Evolutionary conservation across 2,329 filamentous ascomycete species (phyloP), one percentile per base, ranked within the genome.

Genomic region (Dothistroma septosporum): DNA sequence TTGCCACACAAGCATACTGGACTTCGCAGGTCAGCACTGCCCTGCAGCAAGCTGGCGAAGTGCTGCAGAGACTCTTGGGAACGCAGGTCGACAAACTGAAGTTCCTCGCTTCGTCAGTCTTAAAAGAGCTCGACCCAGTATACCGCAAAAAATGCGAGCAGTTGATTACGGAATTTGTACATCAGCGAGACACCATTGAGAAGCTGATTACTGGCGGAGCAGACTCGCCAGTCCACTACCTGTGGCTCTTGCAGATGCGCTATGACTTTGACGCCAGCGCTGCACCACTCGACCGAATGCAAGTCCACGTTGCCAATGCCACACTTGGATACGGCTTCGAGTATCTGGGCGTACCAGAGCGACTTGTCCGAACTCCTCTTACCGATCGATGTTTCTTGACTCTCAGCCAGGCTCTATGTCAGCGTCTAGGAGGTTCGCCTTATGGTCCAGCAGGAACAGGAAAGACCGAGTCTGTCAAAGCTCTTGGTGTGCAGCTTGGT

Each of bases 401-500:
- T 6, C 87, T 99, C 59, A 97, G 93, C 2, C 94, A 99, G 78
- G 94, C 92, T 11, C 83, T 99, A 53, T 96, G 91, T 74, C 94
- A 99, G 76, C 87, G 92, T 69, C 86, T 99, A 44, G 94, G 94
- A 78, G 94, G 95, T 57, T 99, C 95, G 53, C 94, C 94, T 0
- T 99, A 99, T 71, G 94, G 94, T 55, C 94, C 94, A 67, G 94
- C 94, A 61, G 94, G 94, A 80, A 99, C 94, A 49, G 94, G 94
- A 75, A 99, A 99, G 78, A 99, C 94, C 0, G 94, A 99, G 74
- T 99, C 94, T 1, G 94, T 99, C 75, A 99, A 99, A 77, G 94
- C 94, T 21, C 84, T 99, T 28, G 95, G 94, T 80, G 85, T 99
- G 4, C 92, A 99, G 75, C 87, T 99, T 58, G 95, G 94, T 74